Evolutionary conservation across 139 green algal species (phyloP).

Genomic region (Chlamydomonas sp.): DNA sequence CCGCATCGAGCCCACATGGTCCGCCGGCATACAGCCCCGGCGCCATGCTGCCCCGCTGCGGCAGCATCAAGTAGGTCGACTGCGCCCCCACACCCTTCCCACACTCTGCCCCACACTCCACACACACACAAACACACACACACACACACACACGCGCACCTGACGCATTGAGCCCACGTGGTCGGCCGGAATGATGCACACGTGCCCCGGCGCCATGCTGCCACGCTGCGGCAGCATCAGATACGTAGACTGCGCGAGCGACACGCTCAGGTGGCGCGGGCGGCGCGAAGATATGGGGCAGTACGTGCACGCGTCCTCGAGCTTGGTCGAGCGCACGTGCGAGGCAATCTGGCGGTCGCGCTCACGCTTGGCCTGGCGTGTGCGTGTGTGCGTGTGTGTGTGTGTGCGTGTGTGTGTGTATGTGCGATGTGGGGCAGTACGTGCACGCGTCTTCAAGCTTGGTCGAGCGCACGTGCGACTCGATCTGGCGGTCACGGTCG

Average conservation of each 20-base stretch:
- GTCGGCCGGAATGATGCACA: conserved; percentile 70
- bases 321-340: conserved; percentile 13
- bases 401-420: too few relatives aligned
- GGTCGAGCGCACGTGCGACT: conserved; percentile 11
- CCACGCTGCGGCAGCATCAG: conserved; percentile 67
- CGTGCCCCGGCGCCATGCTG: conserved; percentile 74
- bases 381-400: too few relatives aligned
- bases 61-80: neutral
- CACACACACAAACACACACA: neutral
- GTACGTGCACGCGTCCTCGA: conserved; percentile 33
- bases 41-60: too few relatives aligned
- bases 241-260: conserved; percentile 71
- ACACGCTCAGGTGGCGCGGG: conserved; percentile 67
- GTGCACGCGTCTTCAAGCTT: conserved; percentile 34
- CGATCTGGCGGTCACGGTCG: conserved; percentile 25
- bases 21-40: too few relatives aligned
- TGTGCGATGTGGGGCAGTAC: conserved; percentile 27
- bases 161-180: conserved; percentile 55
- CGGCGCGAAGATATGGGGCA: conserved; percentile 28
- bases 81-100: neutral
- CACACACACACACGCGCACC: conserved; percentile 3
- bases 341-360: conserved; percentile 22
- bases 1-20: too few relatives aligned
- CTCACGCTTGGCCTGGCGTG: conserved; percentile 23
- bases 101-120: neutral